Percentiles rank a stretch among this genome's conserved stretches.
Evolutionary conservation across 2,329 filamentous ascomycete genomes (phyloP).

Genomic region (Ophiostoma sp.): DNA sequence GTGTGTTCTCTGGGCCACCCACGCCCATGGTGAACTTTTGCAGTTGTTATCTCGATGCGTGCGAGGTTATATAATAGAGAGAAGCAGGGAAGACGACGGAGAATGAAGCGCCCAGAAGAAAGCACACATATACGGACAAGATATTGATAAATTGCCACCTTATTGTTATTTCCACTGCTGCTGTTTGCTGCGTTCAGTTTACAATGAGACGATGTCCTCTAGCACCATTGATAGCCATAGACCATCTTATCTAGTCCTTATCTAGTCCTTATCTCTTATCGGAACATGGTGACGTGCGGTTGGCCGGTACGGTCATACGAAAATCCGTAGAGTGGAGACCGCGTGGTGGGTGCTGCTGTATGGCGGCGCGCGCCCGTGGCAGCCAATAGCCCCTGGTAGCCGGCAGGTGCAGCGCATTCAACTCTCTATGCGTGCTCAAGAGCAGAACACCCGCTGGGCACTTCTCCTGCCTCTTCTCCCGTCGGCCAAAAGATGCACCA

Average conservation of each 20-base stretch:
- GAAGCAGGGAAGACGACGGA: no score
- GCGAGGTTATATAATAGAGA: no score
- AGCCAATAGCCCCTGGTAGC: slow-evolving; percentile 5
- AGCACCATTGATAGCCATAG: not conserved
- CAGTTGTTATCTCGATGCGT: no score
- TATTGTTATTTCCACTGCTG: no score
- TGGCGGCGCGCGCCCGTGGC: slow-evolving; percentile 13
- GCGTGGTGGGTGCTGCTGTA: not conserved
- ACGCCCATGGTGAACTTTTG: no score
- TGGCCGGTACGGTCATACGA: slow-evolving; percentile 19
- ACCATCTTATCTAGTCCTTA: not conserved
- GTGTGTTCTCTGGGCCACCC: no score
- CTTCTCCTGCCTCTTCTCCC: slow-evolving; percentile 16
- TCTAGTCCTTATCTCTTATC: slow-evolving; percentile 21
- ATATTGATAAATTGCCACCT: no score
- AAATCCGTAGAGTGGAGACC: slow-evolving; percentile 19
- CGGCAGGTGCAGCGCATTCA: slow-evolving; percentile 21
- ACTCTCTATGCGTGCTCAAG: slow-evolving; percentile 12
- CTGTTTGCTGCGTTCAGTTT: no score
- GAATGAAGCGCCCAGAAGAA: no score
- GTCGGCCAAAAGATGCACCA: slow-evolving; percentile 5
- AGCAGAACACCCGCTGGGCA: slow-evolving; percentile 9
- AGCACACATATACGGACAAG: no score
- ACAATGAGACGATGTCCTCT: no score
- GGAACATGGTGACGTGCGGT: slow-evolving; percentile 15